Conservation (phyloP, 2,329 filamentous ascomycete species). For the Aspergillus piperis region DNA sequence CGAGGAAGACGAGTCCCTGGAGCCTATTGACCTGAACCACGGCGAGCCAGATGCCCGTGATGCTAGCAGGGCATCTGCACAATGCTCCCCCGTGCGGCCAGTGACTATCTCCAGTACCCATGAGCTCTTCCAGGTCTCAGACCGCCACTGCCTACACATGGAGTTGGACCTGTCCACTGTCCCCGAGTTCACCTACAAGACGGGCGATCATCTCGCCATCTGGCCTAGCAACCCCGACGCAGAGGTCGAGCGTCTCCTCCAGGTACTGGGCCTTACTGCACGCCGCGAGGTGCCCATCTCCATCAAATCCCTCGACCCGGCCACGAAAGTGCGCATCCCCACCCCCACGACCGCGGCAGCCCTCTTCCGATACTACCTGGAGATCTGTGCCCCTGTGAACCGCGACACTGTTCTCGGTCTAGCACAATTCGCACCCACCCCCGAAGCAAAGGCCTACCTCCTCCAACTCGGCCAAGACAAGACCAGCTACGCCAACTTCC, state of each 20-base stretch:
- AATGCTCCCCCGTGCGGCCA: constrained; percentile 72
- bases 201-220: constrained; percentile 86
- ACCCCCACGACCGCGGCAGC: constrained; percentile 88
- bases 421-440: constrained; percentile 78
- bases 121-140: constrained; percentile 77
- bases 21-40: constrained; percentile 75
- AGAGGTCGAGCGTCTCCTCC: constrained; percentile 80
- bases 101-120: constrained; percentile 79
- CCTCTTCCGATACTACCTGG: constrained; percentile 84
- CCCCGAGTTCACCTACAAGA: constrained; percentile 82
- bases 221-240: constrained; percentile 88
- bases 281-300: constrained; percentile 51
- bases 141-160: constrained; percentile 85
- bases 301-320: constrained; percentile 58
- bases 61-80: constrained; percentile 47
- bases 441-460: constrained; percentile 77
- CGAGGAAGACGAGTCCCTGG: constrained; percentile 69
- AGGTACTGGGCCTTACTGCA: constrained; percentile 64
- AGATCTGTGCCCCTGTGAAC: constrained; percentile 88
- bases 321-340: constrained; percentile 82
- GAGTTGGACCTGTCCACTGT: constrained; percentile 79
- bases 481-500: constrained; percentile 78
- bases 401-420: constrained; percentile 82
- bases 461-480: constrained; percentile 79
- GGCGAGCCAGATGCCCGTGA: constrained; percentile 77